Base-by-base conservation (phyloP, 129 eudicot species). In the Ambrosia trifida region DNA sequence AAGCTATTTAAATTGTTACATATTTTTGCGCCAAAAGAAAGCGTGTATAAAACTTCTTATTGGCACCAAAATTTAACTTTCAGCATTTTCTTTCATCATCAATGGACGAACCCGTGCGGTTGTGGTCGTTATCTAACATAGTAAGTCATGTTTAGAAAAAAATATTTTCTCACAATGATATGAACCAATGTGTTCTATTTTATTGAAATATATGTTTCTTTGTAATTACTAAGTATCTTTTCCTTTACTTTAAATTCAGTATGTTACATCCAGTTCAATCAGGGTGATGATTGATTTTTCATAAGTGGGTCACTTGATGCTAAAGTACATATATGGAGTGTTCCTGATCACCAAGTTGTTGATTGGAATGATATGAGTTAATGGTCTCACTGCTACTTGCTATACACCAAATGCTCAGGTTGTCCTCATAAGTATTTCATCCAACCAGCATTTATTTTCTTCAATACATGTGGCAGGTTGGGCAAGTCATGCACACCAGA, bases 351-450 rank as follows among this genome's bases (percentile, higher is more conserved):
- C 31, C 90, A 89, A 87, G 99, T 94, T 72, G 97, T 94, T 85
- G 97, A 94, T 74, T 94, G 99, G 99, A 87, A 77, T 75, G 99
- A 94, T 86, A 85, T 94, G 81, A 90, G 84, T 87, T 97, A 94
- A 76, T 94, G 99, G 94, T 94, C 78, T n/a, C n/a, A 94, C 99
- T 68, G 97, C 99, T 65, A 97, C 99, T 60, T 94, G 96, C 84
- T 94, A 94, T 52, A 87, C 97, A 64, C 97, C 99, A 18, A 97
- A 94, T 78, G 99, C 97, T 75, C 96, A 94, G 99, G 99, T 94
- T 74, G 85, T 85, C 18, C 47, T 41, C 58, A 28, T 20, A 31
- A 33, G 47, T 59, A 3, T 56, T 50, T 70, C n/a, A 18, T 67
- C 50, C 35, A 64, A 49, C 76, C 61, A 53, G 67, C 41, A 43